phyloP scores from a whole-genome alignment of 805 yeast genomes.

The Sungouiozyma ichnusensis region DNA sequence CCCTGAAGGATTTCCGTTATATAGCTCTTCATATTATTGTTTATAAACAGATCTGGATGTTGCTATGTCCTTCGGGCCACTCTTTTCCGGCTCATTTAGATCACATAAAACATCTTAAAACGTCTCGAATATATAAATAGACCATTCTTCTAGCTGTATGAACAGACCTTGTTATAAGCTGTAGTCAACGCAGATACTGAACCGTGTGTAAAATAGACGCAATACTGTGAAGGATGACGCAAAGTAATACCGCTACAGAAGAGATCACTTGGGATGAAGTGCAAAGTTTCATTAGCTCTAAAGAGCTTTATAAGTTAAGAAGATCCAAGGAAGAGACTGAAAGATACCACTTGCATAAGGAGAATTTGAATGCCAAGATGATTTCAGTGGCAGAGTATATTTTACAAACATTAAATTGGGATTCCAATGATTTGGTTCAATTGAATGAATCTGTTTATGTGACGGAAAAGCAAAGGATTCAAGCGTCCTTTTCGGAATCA shows the following conservation, averaged over 20 bases:
- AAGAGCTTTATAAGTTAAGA: constrained; percentile 38
- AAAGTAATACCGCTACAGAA: constrained; percentile 1
- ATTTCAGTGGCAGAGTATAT: constrained; percentile 40
- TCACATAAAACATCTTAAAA: neutral
- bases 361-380: constrained; percentile 25
- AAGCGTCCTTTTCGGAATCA: constrained; percentile 19
- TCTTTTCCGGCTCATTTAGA: neutral
- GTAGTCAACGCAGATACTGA: neutral
- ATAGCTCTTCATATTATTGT: neutral
- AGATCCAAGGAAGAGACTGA: constrained; percentile 37
- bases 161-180: neutral
- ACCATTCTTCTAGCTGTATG: neutral
- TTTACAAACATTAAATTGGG: constrained; percentile 44
- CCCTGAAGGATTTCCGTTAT: neutral
- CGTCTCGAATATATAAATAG: neutral
- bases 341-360: constrained; percentile 38
- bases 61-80: neutral
- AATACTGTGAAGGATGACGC: neutral
- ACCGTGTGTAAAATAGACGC: neutral
- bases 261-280: constrained; percentile 38
- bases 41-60: neutral
- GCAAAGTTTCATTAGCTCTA: constrained; percentile 29
- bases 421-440: constrained; percentile 19
- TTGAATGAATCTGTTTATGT: constrained; percentile 13
- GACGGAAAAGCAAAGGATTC: constrained; percentile 12